Base-by-base conservation (phyloP, 768 basidiomycete species). In the Lanmaoa pseudosensibilis region DNA sequence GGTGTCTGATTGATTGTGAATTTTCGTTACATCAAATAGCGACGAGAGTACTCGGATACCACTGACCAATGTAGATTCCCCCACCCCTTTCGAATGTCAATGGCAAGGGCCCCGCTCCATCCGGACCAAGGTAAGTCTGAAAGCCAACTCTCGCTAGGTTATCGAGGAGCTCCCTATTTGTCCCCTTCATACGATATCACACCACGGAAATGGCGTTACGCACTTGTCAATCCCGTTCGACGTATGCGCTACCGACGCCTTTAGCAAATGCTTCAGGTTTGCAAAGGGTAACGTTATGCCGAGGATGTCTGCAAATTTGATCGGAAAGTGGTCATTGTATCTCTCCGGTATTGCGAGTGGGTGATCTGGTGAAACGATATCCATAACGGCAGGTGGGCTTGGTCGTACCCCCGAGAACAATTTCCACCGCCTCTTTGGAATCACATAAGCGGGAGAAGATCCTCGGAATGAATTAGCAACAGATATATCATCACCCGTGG, bases 41-140 rank as follows among this genome's bases (percentile, higher is more conserved):
- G 13, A 34, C 13, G 16, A 46, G 13, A 44, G 9, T 30, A n/a
- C 11, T 9, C 18, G n/a, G 41, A 54, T 27, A 32, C 21, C 9
- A 45, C 70, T 19, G 40, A 78, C 78, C 71, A 11, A 79, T 63
- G 54, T 79, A 78, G 21, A 69, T 59, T 23, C 78, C 77, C 21
- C 75, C 78, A 2, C 61, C 68, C 27, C 70, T 70, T 39, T 58
- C 60, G n/a, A 70, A 63, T n/a, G 65, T 56, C 39, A 77, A 55
- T 11, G 66, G 64, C 4, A 71, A 56, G 7, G 74, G 45, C 0
- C 80, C 77, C 10, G 71, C 66, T n/a, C 59, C 73, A 48, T 78
- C 75, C 9, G 68, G 67, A 27, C 79, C 78, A 30, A 71, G 61
- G 50, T 73, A 73, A 2, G 71, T 72, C 50, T 63, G 68, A 61